Conservation (phyloP, 768 basidiomycete species). For the Tylopilus sp. region DNA sequence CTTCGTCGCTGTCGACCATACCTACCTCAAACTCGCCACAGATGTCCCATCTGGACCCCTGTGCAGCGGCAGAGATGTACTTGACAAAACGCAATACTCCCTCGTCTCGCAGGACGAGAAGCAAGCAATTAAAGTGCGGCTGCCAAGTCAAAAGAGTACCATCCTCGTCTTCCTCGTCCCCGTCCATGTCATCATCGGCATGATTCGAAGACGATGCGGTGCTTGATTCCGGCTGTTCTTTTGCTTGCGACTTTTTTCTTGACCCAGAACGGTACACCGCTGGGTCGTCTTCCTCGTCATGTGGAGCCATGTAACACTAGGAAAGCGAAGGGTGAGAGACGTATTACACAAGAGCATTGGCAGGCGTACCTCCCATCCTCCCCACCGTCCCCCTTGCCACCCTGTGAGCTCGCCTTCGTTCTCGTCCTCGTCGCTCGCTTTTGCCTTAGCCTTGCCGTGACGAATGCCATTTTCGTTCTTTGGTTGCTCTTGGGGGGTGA, state of each 20-base stretch:
- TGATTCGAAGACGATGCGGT: constrained; percentile 13
- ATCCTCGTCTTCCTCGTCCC: constrained; percentile 50
- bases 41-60: constrained; percentile 91
- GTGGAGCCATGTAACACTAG: constrained; percentile 92
- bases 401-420: constrained; percentile 33
- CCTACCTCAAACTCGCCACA: constrained; percentile 92
- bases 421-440: constrained; percentile 21
- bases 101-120: constrained; percentile 89
- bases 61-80: constrained; percentile 86
- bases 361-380: constrained; percentile 84
- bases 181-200: constrained; percentile 6
- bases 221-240: constrained; percentile 12
- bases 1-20: constrained; percentile 59
- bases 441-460: constrained; percentile 31
- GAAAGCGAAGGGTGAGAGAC: background rate
- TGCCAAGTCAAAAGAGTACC: constrained; percentile 83
- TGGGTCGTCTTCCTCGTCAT: constrained; percentile 93
- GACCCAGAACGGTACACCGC: constrained; percentile 79
- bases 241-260: constrained; percentile 35
- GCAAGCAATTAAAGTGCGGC: constrained; percentile 84
- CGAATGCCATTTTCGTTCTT: constrained; percentile 8
- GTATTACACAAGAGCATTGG: background rate
- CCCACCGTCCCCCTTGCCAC: constrained; percentile 77
- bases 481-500: constrained; percentile 62
- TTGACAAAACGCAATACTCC: constrained; percentile 95